Conservation (phyloP, 2,329 filamentous ascomycete genomes). For the Botrytis elliptica region DNA sequence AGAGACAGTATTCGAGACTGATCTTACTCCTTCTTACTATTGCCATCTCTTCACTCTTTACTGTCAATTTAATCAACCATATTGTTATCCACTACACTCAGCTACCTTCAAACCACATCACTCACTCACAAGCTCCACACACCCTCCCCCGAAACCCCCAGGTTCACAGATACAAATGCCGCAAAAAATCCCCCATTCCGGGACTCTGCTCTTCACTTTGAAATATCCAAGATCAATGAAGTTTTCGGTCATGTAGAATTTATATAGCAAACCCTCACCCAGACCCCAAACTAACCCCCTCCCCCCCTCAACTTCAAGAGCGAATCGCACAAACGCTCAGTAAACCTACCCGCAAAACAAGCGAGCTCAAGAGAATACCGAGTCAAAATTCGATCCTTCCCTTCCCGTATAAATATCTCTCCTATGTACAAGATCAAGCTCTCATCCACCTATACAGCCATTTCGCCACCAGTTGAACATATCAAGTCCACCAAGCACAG, state of each 20-base stretch:
- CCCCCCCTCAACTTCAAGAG: neutral
- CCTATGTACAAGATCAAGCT: neutral
- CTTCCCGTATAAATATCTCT: neutral
- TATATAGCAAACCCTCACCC: too few species aligned
- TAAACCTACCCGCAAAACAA: neutral
- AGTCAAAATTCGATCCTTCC: neutral
- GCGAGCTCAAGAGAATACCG: neutral
- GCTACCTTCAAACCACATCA: accelerated
- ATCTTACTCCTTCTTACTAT: too few species aligned
- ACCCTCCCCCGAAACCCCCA: neutral
- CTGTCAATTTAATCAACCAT: neutral
- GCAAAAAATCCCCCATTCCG: too few species aligned
- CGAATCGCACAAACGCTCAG: neutral
- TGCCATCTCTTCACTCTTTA: neutral
- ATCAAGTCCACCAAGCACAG: too few species aligned
- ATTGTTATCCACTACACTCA: neutral
- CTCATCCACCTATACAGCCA: too few species aligned
- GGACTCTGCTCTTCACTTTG: too few species aligned
- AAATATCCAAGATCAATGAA: too few species aligned
- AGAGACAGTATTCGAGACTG: neutral
- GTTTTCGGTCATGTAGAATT: too few species aligned
- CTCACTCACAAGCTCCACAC: neutral
- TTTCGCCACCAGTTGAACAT: too few species aligned
- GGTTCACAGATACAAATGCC: neutral
- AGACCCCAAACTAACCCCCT: too few species aligned